Base-by-base conservation (phyloP, 805 yeast genomes). In the Cyberlindnera americana region DNA sequence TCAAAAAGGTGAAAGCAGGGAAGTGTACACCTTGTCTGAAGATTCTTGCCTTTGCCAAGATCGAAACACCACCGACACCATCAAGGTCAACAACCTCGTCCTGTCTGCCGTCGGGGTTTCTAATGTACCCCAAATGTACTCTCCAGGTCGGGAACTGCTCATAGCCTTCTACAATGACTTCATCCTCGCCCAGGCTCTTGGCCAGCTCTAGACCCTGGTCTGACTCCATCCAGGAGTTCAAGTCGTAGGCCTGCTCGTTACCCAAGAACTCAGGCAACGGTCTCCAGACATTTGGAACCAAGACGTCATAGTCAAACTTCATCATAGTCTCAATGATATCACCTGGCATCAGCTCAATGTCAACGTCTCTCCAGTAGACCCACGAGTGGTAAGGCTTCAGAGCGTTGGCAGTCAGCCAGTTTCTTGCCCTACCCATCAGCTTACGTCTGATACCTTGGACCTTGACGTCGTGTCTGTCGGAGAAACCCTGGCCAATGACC, bases 221-320 rank as follows among this genome's bases (percentile, higher is more conserved):
- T 3, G 90, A 78, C 65, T 93, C 99, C 41, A 87, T 76, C 99
- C 99, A 93, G 12, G 97, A 86, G 64, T 93, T 93, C 57, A 93
- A 75, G 64, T 93, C 99, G 61, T 93, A 93, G 1, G 98, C 89
- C 63, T 93, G 99, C 59, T 86, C 95, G 48, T 78, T 77, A 15
- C 93, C 95, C 47, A 93, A 73, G 64, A 90, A 93, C 33, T 81
- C 83, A 3, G 99, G 99, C 46, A 93, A 70, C 2, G 98, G 99
- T 53, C 99, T 74, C 99, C 99, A 93, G 24, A 93, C 96, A 56
- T 93, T 88, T 21, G 88, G 95, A 28, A 83, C 73, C 60, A 85
- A 70, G 13, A 85, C 83, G 55, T 85, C 95, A 56, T 71, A 81
- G 48, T 75, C 73, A 46, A 68, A 69, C 47, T 73, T 71, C 91